Evolutionary conservation across 495 filamentous ascomycete species (phyloP), one percentile per base, ranked within the genome.

Genomic region (Neurospora sp.): DNA sequence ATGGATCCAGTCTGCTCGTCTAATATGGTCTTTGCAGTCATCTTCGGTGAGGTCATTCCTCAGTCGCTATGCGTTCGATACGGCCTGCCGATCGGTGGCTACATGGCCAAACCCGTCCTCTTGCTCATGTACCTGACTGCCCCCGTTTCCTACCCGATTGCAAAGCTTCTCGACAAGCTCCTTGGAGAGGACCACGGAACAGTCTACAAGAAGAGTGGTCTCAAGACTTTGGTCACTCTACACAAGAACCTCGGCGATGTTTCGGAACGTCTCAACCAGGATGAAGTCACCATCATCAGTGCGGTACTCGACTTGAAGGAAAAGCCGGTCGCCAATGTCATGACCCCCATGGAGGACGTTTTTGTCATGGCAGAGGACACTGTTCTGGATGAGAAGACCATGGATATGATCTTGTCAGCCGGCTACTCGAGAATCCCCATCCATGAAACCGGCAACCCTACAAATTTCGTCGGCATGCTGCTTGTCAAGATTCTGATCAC

Each of bases 401-500:
- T 98, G 91, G 92, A 98, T 78, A 85, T 86, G 70, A 98, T 99
- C 73, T 87, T 98, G 12, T 93, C 92, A 5, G 93, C 94, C 68
- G 96, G 96, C 22, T 99, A 98, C 80, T 98, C 94, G 39, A 88
- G 96, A 44, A 98, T 99, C 73, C 96, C 96, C 1, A 97, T 99
- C 70, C 90, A 98, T 78, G 90, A 93, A 48, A 91, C 93, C 0
- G 92, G 93, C 40, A 96, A 96, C 75, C 83, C 86, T 0, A 86
- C 86, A 68, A 97, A 99, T 76, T 99, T 97, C 79, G 89, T 98
- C 18, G 96, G 96, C 46, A 99, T 99, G 96, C 87, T 99, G 1
- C 83, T 99, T 11, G 96, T 99, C 77, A 99, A 98, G 83, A 98
- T 98, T 76, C 87, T 99, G 44, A 99, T 99, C 78, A 98, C 96